Percentiles rank a stretch among this genome's conserved stretches.
Conservation (phyloP, 1,284 basidiomycete genomes). For the Mycena sp. region DNA sequence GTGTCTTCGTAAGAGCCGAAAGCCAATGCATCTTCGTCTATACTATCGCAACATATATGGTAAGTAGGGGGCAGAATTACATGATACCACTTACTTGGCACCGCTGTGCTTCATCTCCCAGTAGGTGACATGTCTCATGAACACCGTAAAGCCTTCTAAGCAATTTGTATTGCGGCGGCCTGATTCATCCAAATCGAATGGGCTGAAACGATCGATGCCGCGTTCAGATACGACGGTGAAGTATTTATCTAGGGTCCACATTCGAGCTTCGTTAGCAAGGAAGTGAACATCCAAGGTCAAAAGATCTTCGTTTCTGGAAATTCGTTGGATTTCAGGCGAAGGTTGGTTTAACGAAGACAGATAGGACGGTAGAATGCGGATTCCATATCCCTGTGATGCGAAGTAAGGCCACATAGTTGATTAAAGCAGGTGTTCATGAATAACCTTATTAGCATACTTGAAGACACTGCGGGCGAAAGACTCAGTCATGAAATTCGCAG, state of each 20-base stretch:
- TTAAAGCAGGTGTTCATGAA: too few species aligned
- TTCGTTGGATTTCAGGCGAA: background rate
- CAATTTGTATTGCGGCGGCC: too few species aligned
- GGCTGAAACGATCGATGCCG: background rate
- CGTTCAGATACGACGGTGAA: background rate
- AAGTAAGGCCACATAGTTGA: too few species aligned
- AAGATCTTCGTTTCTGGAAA: slow-evolving; percentile 8
- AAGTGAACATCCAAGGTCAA: slow-evolving; percentile 8
- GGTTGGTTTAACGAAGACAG: slow-evolving; percentile 8
- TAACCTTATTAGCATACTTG: slow-evolving; percentile 30
- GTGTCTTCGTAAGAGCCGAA: slow-evolving; percentile 26
- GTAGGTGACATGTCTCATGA: slow-evolving; percentile 31
- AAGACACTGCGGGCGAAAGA: slow-evolving; percentile 17
- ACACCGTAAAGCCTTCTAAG: slow-evolving; percentile 17
- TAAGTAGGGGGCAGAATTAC: background rate
- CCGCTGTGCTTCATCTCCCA: slow-evolving; percentile 26
- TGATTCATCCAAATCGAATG: slow-evolving; percentile 28
- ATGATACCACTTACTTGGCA: slow-evolving; percentile 14
- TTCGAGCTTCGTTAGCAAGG: slow-evolving; percentile 16
- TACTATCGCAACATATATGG: slow-evolving; percentile 11
- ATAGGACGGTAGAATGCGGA: slow-evolving; percentile 31
- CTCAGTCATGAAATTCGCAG: background rate
- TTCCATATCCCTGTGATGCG: slow-evolving; percentile 22
- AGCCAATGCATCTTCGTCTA: slow-evolving; percentile 26
- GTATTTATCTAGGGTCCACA: too few species aligned